Conservation (phyloP, 768 basidiomycete genomes). For the Crassisporium funariophilum region DNA sequence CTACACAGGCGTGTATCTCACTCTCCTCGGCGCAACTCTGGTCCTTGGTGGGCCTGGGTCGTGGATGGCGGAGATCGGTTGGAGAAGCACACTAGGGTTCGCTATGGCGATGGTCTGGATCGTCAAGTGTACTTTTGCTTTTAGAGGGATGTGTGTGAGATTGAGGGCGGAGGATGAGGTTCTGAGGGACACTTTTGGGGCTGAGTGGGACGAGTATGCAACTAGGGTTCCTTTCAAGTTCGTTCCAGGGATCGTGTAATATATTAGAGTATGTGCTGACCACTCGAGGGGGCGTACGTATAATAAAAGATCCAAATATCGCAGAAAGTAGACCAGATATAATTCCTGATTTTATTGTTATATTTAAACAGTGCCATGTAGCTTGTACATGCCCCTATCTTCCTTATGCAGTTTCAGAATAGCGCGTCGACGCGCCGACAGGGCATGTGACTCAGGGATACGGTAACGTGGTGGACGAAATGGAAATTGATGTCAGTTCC, state of each 20-base stretch:
- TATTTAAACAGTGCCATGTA: too few species aligned
- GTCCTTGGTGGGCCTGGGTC: conserved; percentile 33
- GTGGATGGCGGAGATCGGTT: conserved; percentile 30
- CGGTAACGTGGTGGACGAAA: too few species aligned
- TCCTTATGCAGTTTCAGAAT: too few species aligned
- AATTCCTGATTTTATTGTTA: too few species aligned
- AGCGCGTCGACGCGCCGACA: too few species aligned
- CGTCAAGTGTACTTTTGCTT: conserved; percentile 35
- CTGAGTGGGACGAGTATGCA: conserved; percentile 39
- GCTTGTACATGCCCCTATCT: too few species aligned
- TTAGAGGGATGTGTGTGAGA: conserved; percentile 33
- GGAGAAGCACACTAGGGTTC: conserved; percentile 24
- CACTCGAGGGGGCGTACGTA: too few species aligned
- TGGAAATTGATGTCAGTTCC: too few species aligned
- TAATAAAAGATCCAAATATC: too few species aligned
- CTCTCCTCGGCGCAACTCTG: conserved; percentile 34
- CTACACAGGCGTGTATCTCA: conserved; percentile 43
- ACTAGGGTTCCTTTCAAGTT: conserved; percentile 38
- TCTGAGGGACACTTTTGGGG: conserved; percentile 36
- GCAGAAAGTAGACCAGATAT: too few species aligned
- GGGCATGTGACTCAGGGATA: too few species aligned
- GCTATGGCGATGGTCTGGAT: conserved; percentile 29
- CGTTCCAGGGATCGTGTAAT: conserved; percentile 36
- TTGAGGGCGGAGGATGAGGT: conserved; percentile 38
- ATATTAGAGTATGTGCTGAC: too few species aligned